phyloP scores from a whole-genome alignment of 169 alveolate genomes.

The Plasmodium billcollinsi region DNA sequence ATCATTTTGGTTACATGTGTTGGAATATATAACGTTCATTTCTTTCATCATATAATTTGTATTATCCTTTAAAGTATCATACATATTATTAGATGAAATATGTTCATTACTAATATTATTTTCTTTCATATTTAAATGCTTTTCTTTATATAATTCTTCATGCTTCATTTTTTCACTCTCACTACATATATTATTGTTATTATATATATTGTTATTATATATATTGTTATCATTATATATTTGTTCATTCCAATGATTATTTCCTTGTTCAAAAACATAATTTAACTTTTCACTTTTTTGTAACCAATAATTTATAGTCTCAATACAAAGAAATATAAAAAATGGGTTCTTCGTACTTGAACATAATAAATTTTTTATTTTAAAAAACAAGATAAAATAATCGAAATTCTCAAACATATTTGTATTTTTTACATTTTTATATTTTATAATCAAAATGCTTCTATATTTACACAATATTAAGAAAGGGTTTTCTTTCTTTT shows the following conservation, averaged over 20 bases:
- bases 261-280: constrained; percentile 36
- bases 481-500: constrained; percentile 71
- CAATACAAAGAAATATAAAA: constrained; percentile 69
- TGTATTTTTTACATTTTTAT: constrained; percentile 51
- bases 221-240: not conserved
- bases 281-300: constrained; percentile 63
- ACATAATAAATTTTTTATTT: constrained; percentile 52
- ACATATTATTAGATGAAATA: too few relatives aligned
- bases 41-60: too few relatives aligned
- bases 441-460: constrained; percentile 73
- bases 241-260: constrained; percentile 4
- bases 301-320: constrained; percentile 66
- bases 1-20: too few relatives aligned
- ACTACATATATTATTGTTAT: too few relatives aligned
- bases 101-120: too few relatives aligned
- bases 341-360: constrained; percentile 53
- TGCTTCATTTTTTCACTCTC: too few relatives aligned
- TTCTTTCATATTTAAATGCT: too few relatives aligned
- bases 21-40: too few relatives aligned
- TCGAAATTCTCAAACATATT: constrained; percentile 37
- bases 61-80: too few relatives aligned
- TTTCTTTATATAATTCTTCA: too few relatives aligned
- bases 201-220: too few relatives aligned
- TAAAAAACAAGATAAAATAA: constrained; percentile 70
- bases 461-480: constrained; percentile 75